Conservation (phyloP, 2,329 filamentous ascomycete species). For the Coccinonectria pachysandricola region DNA sequence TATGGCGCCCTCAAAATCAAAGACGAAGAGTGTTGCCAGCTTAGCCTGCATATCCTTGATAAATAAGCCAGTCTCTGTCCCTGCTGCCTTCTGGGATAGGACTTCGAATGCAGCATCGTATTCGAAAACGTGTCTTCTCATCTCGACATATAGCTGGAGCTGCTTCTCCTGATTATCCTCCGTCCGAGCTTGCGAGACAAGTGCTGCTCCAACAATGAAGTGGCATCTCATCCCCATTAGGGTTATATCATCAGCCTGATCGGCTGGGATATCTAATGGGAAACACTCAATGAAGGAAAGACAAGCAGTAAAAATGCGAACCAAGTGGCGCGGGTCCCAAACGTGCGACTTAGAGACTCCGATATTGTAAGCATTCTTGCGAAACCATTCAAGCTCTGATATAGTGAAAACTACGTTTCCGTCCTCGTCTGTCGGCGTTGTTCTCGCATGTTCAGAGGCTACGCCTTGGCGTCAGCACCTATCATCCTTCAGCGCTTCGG, state of each 20-base stretch:
- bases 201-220: conserved; percentile 50
- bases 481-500: too few species aligned
- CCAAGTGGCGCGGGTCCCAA: conserved; percentile 43
- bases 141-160: conserved; percentile 50
- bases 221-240: conserved; percentile 59
- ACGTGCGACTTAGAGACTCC: conserved; percentile 48
- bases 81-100: conserved; percentile 28
- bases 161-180: conserved; percentile 39
- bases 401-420: conserved; percentile 44
- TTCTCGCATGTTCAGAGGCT: conserved; percentile 21
- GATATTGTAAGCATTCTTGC: conserved; percentile 70
- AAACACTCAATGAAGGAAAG: conserved; percentile 42
- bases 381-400: conserved; percentile 73
- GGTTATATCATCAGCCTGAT: conserved; percentile 36
- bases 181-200: conserved; percentile 41
- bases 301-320: conserved; percentile 46
- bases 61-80: conserved; percentile 31
- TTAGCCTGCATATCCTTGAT: conserved; percentile 49
- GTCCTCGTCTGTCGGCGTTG: conserved; percentile 27
- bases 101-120: conserved; percentile 52
- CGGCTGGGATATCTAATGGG: conserved; percentile 33
- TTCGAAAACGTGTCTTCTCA: conserved; percentile 48
- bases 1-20: conserved; percentile 70
- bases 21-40: conserved; percentile 56
- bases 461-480: conserved; percentile 4